Base-by-base conservation (phyloP, 768 basidiomycete genomes). In the Coprinellus micaceus region DNA sequence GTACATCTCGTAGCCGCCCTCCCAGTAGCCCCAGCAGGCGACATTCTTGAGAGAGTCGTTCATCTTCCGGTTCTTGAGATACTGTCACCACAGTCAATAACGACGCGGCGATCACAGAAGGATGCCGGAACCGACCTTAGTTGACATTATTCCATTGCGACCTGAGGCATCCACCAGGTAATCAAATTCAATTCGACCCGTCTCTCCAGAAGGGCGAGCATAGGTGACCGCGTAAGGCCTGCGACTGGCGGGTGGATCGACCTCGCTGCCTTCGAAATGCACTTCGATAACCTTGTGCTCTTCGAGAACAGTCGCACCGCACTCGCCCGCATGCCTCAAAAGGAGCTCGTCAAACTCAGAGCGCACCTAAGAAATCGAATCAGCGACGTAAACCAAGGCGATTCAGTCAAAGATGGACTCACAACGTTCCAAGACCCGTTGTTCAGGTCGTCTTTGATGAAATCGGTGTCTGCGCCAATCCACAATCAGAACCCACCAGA, bases 11-110 rank as follows among this genome's bases (percentile, higher is more conserved):
- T 64, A 52, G 15, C 64, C 66, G 6, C 56, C 56, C 17, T 66
- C 65, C 71, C 72, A 76, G 60, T 74, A 74, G 29, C 66, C 69
- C 72, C 73, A 72, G 37, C 64, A 67, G 10, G 73, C 73, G 24
- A 72, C 43, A 29, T 74, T 74, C 29, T 68, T 54, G 10, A 72
- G 65, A 19, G 52, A 67, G 36, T 67, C 61, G 51, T 71, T 73
- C 60, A 70, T 67, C 52, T 55, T 61, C 28, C 75, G 60, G 53
- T 75, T 72, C 33, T 65, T 63, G 13, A 74, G 66, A 58, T 67
- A 67, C 62, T 65, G 29, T 22, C 26, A 33, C 40, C 26, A 37
- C 41, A 36, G 51, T 37, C 45, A 40, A 57, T 29, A 56, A 17
- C 22, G 15, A 47, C 6, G 9, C 9, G 17, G 47, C 26, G 22